Evolutionary conservation across 2,329 filamentous ascomycete species (phyloP).

Genomic region (Fonsecaea erecta): DNA sequence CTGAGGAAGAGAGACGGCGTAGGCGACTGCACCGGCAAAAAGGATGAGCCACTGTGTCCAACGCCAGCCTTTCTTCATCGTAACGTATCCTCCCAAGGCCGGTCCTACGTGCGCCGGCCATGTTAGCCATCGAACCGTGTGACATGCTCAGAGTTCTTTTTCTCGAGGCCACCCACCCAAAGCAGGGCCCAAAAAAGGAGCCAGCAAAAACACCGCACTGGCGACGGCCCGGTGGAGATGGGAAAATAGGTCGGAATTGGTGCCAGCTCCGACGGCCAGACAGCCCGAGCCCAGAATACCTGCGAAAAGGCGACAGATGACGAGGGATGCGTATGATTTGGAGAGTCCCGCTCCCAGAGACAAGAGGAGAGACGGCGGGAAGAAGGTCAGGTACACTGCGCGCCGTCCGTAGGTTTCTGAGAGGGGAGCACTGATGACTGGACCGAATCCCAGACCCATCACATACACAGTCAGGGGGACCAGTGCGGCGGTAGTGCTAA

Average conservation of each 20-base stretch:
- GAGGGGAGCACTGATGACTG: slow-evolving; percentile 72
- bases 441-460: slow-evolving; percentile 73
- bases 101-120: slow-evolving; percentile 49
- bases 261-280: slow-evolving; percentile 70
- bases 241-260: slow-evolving; percentile 65
- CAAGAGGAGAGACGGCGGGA: slow-evolving; percentile 65
- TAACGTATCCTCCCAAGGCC: slow-evolving; percentile 71
- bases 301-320: slow-evolving; percentile 76
- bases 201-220: slow-evolving; percentile 60
- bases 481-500: slow-evolving; percentile 45
- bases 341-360: slow-evolving; percentile 49
- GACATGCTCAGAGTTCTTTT: neutral
- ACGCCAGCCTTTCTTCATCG: slow-evolving; percentile 67
- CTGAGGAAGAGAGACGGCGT: slow-evolving; percentile 61
- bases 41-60: slow-evolving; percentile 76
- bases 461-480: slow-evolving; percentile 72
- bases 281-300: slow-evolving; percentile 72
- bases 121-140: neutral
- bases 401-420: slow-evolving; percentile 73
- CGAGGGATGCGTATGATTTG: slow-evolving; percentile 70
- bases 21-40: slow-evolving; percentile 62
- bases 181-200: slow-evolving; percentile 69
- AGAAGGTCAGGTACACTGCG: slow-evolving; percentile 70
- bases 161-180: slow-evolving; percentile 46
- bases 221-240: slow-evolving; percentile 61